Evolutionary conservation across 2,329 filamentous ascomycete genomes (phyloP), one percentile per base, ranked within the genome.

Genomic region (Fusarium proliferatum): DNA sequence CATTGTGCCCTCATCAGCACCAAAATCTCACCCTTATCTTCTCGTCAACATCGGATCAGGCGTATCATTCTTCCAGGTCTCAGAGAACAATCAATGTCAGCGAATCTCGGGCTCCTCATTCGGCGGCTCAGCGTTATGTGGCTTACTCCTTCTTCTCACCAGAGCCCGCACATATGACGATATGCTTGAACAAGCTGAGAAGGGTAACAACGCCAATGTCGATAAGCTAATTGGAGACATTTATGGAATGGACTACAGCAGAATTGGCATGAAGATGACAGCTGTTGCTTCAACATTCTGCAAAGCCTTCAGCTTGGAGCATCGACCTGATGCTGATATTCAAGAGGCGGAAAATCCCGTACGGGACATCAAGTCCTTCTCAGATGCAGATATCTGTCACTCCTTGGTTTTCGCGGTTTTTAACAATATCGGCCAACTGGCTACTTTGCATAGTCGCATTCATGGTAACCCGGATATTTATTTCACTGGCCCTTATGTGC

Each of bases 141-240:
- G 96, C 1, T 86, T 99, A 19, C 88, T 99, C n/a, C 95, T 94
- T 10, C 88, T 99, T 46, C 87, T 99, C 45, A 99, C 96, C 0
- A 94, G 95, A 23, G 94, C 95, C 19, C 90, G 93, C 49, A 95
- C 91, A n/a, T 99, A 98, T 79, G 96, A 98, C 80, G 95, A 97
- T 76, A 99, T 99, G 96, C 87, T 99, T 26, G 91, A 92, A 60
- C 92, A 97, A 85, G 95, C 96, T 1, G 96, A 96, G 74, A 88
- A 90, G 39, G 96, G 96, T 21, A 96, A 99, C 84, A 99, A 99
- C 79, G 88, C 92, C 26, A 93, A 93, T 34, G 96, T 99, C 9
- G 96, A 99, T 80, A 95, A 99, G 90, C 87, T 99, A 17, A 96
- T 99, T 0, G 96, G 96, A 23, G 96, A 99, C 80, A 99, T 99